These are phyloP conservation scores for Noccaea bulbosa DNA, from an alignment of 345 rosid genomes.

Conservation along the genomic window DNA sequence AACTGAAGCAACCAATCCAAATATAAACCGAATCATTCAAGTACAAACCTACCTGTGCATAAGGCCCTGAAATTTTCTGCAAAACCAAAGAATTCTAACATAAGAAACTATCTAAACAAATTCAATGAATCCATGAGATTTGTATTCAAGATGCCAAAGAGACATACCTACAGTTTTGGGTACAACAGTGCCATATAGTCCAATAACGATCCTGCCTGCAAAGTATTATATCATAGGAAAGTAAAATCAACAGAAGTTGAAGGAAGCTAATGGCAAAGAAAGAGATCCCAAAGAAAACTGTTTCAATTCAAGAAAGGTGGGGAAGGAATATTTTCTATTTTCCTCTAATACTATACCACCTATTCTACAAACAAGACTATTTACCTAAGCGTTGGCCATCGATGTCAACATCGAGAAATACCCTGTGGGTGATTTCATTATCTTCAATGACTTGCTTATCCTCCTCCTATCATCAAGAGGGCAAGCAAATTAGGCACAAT, in stretches of 20 bases:
- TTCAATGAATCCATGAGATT: not conserved
- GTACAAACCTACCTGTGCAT: conserved; percentile 93
- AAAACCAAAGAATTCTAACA: conserved; percentile 17
- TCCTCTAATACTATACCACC: not conserved
- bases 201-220: conserved; percentile 96
- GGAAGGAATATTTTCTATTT: too few relatives aligned
- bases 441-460: conserved; percentile 53
- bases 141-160: conserved; percentile 30
- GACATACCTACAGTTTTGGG: conserved; percentile 92
- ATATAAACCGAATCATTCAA: conserved; percentile 2
- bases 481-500: conserved; percentile 14
- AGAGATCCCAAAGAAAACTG: not conserved
- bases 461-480: conserved; percentile 55
- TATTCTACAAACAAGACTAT: not conserved
- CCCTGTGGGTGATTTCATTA: conserved; percentile 86
- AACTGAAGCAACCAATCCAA: not conserved
- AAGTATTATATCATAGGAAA: conserved; percentile 2
- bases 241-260: not conserved
- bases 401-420: conserved; percentile 88
- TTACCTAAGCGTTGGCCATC: conserved; percentile 89
- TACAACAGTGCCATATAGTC: conserved; percentile 84
- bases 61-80: conserved; percentile 97
- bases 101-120: conserved; percentile 11
- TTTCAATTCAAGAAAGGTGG: not conserved
- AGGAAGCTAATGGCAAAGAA: conserved; percentile 28